phyloP scores from a whole-genome alignment of 441 rosid genomes.

The Adansonia madagascariensis region DNA sequence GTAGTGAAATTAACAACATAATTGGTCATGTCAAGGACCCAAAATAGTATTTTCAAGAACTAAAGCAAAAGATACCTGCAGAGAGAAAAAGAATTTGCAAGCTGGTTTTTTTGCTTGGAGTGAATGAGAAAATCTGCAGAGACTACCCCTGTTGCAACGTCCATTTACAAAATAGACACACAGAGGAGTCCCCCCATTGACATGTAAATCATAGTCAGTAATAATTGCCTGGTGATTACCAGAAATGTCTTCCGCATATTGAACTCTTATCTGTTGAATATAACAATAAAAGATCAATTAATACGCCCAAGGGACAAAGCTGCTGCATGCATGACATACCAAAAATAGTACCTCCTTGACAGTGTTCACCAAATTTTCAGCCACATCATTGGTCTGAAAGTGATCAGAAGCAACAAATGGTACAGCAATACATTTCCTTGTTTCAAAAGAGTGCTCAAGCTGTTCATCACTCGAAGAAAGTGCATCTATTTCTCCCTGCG shows the following conservation, averaged over 20 bases:
- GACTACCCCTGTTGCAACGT: constrained; percentile 69
- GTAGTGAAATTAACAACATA: neutral
- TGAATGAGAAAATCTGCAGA: constrained; percentile 73
- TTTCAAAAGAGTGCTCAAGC: constrained; percentile 40
- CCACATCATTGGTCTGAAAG: constrained; percentile 56
- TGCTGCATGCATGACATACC: constrained; percentile 15
- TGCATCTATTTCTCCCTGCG: constrained; percentile 37
- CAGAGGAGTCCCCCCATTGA: constrained; percentile 38
- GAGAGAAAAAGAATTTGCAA: constrained; percentile 72
- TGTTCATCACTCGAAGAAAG: constrained; percentile 47
- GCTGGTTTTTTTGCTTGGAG: constrained; percentile 58
- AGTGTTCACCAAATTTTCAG: constrained; percentile 47
- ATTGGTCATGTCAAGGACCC: neutral
- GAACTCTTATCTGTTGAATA: constrained; percentile 60
- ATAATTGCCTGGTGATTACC: constrained; percentile 35
- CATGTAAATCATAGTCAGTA: constrained; percentile 36
- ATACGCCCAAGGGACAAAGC: constrained; percentile 33
- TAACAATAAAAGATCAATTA: constrained; percentile 29
- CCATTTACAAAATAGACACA: constrained; percentile 78
- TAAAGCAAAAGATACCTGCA: constrained; percentile 56
- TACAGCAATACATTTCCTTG: constrained; percentile 59
- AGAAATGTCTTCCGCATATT: constrained; percentile 35
- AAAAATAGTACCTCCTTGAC: constrained; percentile 68
- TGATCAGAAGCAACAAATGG: constrained; percentile 71
- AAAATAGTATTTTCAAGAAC: neutral